phyloP scores from a whole-genome alignment of 2,329 filamentous ascomycete genomes.

The Venturia carpophila region DNA sequence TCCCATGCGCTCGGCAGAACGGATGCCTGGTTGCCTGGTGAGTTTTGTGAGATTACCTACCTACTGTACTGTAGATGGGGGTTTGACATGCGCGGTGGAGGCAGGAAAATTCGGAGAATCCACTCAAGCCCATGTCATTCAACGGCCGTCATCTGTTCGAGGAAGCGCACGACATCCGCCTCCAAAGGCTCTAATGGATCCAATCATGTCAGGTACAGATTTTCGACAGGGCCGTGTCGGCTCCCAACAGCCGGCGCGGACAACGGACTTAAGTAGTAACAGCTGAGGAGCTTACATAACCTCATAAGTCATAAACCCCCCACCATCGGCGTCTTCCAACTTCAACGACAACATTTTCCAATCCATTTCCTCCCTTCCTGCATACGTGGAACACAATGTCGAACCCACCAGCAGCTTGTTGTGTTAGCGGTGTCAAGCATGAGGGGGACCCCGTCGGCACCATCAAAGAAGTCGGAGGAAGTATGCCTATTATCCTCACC shows the following conservation, averaged over 20 bases:
- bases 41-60: no score
- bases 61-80: no score
- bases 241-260: background rate
- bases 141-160: no score
- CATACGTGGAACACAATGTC: background rate
- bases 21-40: no score
- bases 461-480: constrained; percentile 39
- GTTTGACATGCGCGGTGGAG: no score
- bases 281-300: background rate
- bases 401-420: constrained; percentile 29
- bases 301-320: no score
- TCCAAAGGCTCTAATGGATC: no score
- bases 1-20: no score
- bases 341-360: background rate
- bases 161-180: no score
- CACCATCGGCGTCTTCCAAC: background rate
- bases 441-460: constrained; percentile 43
- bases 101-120: no score
- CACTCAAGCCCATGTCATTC: no score
- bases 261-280: no score
- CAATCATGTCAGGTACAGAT: background rate
- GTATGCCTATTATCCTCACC: constrained; percentile 32
- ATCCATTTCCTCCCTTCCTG: background rate
- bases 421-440: constrained; percentile 44
- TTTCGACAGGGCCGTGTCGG: background rate